Conservation (phyloP, 148 eudicot genomes). For the Camellia japonica region DNA sequence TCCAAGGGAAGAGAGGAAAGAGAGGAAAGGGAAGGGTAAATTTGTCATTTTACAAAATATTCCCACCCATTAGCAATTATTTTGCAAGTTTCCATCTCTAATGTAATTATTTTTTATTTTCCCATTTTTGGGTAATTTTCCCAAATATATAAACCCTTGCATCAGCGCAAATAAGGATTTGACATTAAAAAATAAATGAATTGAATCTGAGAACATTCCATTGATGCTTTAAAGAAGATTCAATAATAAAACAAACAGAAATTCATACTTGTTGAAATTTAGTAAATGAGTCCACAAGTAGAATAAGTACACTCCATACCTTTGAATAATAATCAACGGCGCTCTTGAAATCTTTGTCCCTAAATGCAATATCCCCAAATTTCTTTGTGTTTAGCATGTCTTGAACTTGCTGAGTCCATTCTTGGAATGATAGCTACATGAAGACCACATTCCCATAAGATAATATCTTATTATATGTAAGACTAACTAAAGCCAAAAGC, state of each 20-base stretch:
- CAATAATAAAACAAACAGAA: neutral
- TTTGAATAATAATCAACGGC: constrained; percentile 86
- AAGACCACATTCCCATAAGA: neutral
- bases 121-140: neutral
- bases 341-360: constrained; percentile 86
- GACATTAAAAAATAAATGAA: neutral
- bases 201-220: neutral
- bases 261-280: neutral
- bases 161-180: neutral
- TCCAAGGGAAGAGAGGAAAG: no score
- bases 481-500: constrained; percentile 3
- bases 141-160: no score
- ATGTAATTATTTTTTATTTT: no score
- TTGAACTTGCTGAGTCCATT: constrained; percentile 99
- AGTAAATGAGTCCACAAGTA: constrained; percentile 4
- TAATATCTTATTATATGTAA: neutral
- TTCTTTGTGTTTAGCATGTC: constrained; percentile 92
- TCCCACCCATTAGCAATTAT: no score
- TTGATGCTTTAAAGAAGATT: neutral
- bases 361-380: constrained; percentile 86
- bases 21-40: no score
- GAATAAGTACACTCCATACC: constrained; percentile 35
- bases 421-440: constrained; percentile 91
- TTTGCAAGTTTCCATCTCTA: no score
- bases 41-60: no score